These are phyloP conservation scores for Basidiobolus meristosporus DNA, from an alignment of 371 early-diverging fungal species.

Conservation along the genomic window DNA sequence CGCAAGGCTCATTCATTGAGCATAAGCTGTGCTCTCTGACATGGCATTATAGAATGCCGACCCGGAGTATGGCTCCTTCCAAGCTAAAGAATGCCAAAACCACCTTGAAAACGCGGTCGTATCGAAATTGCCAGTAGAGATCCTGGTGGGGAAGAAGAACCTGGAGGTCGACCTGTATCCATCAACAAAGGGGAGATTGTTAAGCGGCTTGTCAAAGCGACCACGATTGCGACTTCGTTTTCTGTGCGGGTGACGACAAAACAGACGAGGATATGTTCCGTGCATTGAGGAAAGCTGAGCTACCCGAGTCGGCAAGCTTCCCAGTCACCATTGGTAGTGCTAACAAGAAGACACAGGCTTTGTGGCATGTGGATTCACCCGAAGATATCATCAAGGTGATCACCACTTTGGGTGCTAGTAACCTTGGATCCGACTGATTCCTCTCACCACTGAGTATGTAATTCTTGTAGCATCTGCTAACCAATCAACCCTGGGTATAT, in stretches of 20 bases:
- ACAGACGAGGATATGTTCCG: conserved; percentile 96
- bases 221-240: conserved; percentile 62
- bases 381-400: conserved; percentile 3
- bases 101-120: conserved; percentile 73
- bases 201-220: conserved; percentile 39
- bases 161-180: conserved; percentile 55
- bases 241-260: too few relatives aligned
- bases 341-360: conserved; percentile 57
- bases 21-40: conserved; percentile 66
- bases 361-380: conserved; percentile 32
- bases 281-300: too few relatives aligned
- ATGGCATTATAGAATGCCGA: conserved; percentile 88
- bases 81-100: conserved; percentile 83
- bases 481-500: too few relatives aligned
- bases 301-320: too few relatives aligned
- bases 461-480: too few relatives aligned
- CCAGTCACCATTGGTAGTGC: conserved; percentile 56
- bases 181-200: conserved; percentile 89
- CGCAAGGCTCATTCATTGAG: conserved; percentile 71
- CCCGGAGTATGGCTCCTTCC: conserved; percentile 51
- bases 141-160: too few relatives aligned
- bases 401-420: not conserved
- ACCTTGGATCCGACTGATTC: too few relatives aligned
- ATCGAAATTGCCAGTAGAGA: conserved; percentile 82
- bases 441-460: too few relatives aligned